Base-by-base conservation (phyloP, 208 protist genomes). In the Zelonia costaricensis region DNA sequence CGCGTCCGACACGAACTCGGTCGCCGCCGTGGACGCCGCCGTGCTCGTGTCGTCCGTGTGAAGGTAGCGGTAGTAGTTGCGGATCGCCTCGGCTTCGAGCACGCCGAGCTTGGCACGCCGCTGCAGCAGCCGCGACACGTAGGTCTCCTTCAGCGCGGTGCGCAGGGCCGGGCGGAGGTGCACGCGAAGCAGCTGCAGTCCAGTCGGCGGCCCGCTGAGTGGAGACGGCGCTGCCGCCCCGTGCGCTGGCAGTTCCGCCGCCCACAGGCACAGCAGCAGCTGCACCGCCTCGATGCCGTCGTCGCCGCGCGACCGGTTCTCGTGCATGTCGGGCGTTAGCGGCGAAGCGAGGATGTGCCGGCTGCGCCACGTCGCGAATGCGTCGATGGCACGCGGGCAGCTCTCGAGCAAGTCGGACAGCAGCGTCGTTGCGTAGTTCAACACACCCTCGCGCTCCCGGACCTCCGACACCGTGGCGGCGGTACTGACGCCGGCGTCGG, bases 381-480 rank as follows among this genome's bases (percentile, higher is more conserved):
- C 67, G 9, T 85, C 67, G n/a, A 73, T 59, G 47, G 87, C 84
- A 31, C 44, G 31, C 2, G 66, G 58, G 57, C 69, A 72, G 33
- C 73, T 73, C 45, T 77, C 49, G 13, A 94, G 54, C 33, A 94
- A 59, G 23, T 91, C 87, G n/a, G 82, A 67, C 22, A 91, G 49
- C 31, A 91, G 62, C 20, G 81, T 77, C 31, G 88, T 70, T n/a
- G 67, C 67, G 51, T 78, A 85, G 18, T 10, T 25, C 31, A 89
- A 55, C 22, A 72, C 58, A 15, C 68, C 62, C 35, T 60, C 40
- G 13, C 43, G 40, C 23, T 53, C 65, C 51, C 56, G 64, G 36
- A 18, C 15, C 7, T 46, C 53, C 12, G 39, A 7, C 45, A 33
- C 38, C 4, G 22, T 38, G 23, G 20, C 15, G 35, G 9, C 16